A percentile compares a stretch with the other conserved stretches of the same genome.
Evolutionary conservation across 805 yeast species (phyloP).

Genomic region (Saccharomyces kudriavzevii): DNA sequence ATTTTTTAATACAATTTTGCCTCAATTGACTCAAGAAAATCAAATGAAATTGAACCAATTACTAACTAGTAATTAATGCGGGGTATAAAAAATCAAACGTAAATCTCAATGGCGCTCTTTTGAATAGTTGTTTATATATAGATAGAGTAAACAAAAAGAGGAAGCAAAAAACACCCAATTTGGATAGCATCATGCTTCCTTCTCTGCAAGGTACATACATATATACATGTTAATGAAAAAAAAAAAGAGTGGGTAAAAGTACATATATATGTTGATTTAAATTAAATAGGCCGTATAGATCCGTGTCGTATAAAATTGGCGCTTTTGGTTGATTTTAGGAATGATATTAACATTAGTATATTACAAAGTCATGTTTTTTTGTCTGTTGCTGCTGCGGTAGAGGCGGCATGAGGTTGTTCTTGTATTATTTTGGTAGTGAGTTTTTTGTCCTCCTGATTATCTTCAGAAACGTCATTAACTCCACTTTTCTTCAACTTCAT

Average conservation of each 20-base stretch:
- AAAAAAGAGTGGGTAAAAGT: background rate
- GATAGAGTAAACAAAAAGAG: constrained; percentile 5
- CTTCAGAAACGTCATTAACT: background rate
- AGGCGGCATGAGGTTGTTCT: background rate
- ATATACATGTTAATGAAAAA: background rate
- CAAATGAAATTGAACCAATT: constrained; percentile 21
- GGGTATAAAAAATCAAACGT: background rate
- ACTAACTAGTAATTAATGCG: constrained; percentile 4
- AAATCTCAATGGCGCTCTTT: background rate
- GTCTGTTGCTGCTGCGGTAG: background rate
- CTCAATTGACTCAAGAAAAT: constrained; percentile 25
- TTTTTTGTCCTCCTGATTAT: background rate
- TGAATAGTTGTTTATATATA: constrained; percentile 8
- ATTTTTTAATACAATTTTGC: constrained; percentile 14
- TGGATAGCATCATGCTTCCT: background rate
- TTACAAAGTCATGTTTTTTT: background rate
- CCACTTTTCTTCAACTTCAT: constrained; percentile 34
- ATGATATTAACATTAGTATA: background rate
- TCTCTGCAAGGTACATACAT: background rate
- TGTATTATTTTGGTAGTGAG: background rate
- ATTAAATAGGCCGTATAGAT: background rate
- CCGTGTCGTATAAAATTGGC: background rate
- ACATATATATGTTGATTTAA: background rate
- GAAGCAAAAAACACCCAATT: background rate
- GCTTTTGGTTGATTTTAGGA: background rate